A percentile compares a stretch with the other conserved stretches of the same genome.
Conservation (phyloP, 805 yeast species). For the Myxozyma geophila region DNA sequence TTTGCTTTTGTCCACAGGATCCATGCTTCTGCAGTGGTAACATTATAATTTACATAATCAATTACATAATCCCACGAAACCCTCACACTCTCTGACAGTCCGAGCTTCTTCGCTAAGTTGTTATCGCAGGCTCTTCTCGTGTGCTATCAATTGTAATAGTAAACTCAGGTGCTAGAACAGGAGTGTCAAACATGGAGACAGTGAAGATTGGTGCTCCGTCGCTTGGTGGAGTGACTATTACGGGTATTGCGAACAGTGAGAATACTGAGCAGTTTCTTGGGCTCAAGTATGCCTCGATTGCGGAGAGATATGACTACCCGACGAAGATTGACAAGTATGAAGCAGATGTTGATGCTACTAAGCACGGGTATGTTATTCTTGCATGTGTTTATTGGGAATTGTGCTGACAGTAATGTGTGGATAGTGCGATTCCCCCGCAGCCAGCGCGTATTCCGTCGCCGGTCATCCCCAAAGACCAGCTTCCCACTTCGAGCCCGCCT, state of each 20-base stretch:
- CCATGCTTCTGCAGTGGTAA: no score
- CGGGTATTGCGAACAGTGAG: constrained; percentile 21
- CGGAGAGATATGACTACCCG: constrained; percentile 33
- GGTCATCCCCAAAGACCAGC: constrained; percentile 26
- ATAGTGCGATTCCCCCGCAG: constrained; percentile 34
- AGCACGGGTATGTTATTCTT: constrained; percentile 24
- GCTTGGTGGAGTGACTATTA: constrained; percentile 28
- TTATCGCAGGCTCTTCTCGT: no score
- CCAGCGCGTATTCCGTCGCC: constrained; percentile 18
- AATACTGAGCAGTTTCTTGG: constrained; percentile 29
- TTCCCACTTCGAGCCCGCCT: constrained; percentile 17
- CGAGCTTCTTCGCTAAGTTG: no score
- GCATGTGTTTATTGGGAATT: background rate
- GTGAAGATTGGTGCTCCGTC: constrained; percentile 24
- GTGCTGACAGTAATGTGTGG: background rate
- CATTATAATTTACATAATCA: no score
- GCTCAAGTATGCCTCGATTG: constrained; percentile 21
- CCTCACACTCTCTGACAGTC: no score
- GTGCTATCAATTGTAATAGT: no score
- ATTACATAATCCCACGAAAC: no score
- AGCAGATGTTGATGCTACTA: constrained; percentile 29
- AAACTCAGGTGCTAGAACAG: no score
- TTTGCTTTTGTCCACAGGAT: no score
- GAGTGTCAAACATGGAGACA: background rate
- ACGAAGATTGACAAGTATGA: constrained; percentile 17